Evolutionary conservation across 164 flowering plant species (phyloP), one percentile per base, ranked within the genome.

Genomic region (Akebia trifoliata): DNA sequence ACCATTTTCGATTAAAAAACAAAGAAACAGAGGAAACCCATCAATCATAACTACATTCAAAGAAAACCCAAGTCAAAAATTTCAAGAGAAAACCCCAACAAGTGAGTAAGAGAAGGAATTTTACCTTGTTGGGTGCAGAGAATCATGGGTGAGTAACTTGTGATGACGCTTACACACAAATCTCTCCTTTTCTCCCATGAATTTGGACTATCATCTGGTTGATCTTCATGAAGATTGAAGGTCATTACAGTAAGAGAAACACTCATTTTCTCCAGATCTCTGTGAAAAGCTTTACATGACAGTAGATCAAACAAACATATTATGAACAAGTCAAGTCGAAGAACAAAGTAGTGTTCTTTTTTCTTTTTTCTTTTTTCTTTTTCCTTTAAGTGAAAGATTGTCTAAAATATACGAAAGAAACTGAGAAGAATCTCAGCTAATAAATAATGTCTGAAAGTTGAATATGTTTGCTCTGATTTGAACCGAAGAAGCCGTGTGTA

Each of bases 101-200:
- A 55, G 55, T 17, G 45, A 59, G 35, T 0, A 34, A 55, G 59
- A 52, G 11, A 15, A 50, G n/a, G 24, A 36, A 32, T 3, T 3
- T 25, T 4, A 88, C 96, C 96, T 87, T 87, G 96, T 60, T 92
- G 96, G 52, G 94, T 92, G 71, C 98, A 92, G 58, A 89, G 82
- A 50, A 92, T 82, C 55, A 78, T 68, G 2, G 98, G 98, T 17
- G 86, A 89, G 63, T 92, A 89, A 69, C 90, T 87, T 40, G 93
- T 85, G 63, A 92, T 84, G 58, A 92, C 95, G 48, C 93, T 87
- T 2, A 89, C 60, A 65, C 98, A 85, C 76, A 92, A 72, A 72
- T 87, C 95, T 62, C 84, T 84, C 59, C 98, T 84, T 68, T 86
- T 92, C 48, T 74, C 83, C 98, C 98, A 92, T 55, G 83, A 77